Conservation (phyloP, 306 rosid species). For the Pachyrhizus erosus region DNA sequence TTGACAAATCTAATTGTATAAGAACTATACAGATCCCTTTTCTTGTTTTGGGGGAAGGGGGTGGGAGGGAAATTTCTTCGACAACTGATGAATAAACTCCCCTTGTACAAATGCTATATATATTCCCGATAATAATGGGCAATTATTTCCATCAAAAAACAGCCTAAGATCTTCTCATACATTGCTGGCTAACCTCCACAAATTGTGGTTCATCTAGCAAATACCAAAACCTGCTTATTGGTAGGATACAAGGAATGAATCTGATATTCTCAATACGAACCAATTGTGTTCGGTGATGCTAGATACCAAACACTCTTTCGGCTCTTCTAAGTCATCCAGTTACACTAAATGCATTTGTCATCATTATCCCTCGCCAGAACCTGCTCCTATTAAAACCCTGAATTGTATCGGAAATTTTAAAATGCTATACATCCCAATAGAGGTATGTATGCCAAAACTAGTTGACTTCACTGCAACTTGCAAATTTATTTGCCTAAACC, state of each 20-base stretch:
- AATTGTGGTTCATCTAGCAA: slow-evolving; percentile 35
- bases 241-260: slow-evolving; percentile 54
- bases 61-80: slow-evolving; percentile 39
- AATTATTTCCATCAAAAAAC: slow-evolving; percentile 44
- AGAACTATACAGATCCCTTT: slow-evolving; percentile 57
- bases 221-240: slow-evolving; percentile 58
- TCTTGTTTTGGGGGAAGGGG: slow-evolving; percentile 31
- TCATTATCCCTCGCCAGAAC: slow-evolving; percentile 46
- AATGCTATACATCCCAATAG: slow-evolving; percentile 52
- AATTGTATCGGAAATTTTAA: slow-evolving; percentile 56
- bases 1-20: slow-evolving; percentile 42
- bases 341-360: slow-evolving; percentile 45
- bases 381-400: slow-evolving; percentile 52
- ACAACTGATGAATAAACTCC: slow-evolving; percentile 45
- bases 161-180: slow-evolving; percentile 44
- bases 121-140: slow-evolving; percentile 49
- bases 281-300: slow-evolving; percentile 35
- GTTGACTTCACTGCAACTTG: slow-evolving; percentile 47
- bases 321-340: slow-evolving; percentile 51
- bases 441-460: slow-evolving; percentile 53
- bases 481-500: slow-evolving; percentile 47
- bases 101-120: slow-evolving; percentile 48
- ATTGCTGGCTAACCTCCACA: slow-evolving; percentile 42
- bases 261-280: slow-evolving; percentile 43
- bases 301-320: slow-evolving; percentile 44